Conservation (phyloP, 2,329 filamentous ascomycete genomes). For the Tolypocladium ophioglossoides region DNA sequence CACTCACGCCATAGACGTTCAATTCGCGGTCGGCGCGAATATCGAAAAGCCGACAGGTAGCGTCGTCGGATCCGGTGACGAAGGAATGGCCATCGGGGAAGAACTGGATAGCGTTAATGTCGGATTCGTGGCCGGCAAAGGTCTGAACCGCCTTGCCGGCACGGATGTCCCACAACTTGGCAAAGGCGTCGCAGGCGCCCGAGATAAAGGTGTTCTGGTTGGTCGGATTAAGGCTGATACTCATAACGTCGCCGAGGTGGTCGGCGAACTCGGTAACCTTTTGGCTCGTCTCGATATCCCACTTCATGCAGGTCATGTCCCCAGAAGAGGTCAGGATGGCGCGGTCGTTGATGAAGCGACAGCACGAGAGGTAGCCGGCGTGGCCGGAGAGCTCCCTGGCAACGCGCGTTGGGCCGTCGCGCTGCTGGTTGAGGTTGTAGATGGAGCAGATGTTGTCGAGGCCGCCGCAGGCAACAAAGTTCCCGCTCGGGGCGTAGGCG, state of each 20-base stretch:
- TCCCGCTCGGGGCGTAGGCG: constrained; percentile 95
- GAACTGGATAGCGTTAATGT: constrained; percentile 99
- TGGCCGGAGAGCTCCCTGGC: constrained; percentile 93
- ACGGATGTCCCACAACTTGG: constrained; percentile 97
- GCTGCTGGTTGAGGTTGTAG: constrained; percentile 90
- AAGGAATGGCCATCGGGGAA: constrained; percentile 99
- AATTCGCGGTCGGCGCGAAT: constrained; percentile 84
- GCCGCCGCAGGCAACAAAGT: constrained; percentile 97
- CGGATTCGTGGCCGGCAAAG: constrained; percentile 94
- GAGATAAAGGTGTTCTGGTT: constrained; percentile 99
- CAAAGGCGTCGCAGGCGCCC: constrained; percentile 97
- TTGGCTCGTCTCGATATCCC: constrained; percentile 96
- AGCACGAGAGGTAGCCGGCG: constrained; percentile 95
- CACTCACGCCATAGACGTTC: constrained; percentile 56
- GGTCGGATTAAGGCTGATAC: constrained; percentile 97
- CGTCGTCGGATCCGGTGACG: constrained; percentile 94
- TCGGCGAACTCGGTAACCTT: constrained; percentile 98
- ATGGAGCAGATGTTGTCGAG: constrained; percentile 99
- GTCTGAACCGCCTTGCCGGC: constrained; percentile 98
- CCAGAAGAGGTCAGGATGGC: constrained; percentile 96
- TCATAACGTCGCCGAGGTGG: constrained; percentile 98
- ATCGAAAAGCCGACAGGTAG: constrained; percentile 93
- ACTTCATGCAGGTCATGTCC: constrained; percentile 99
- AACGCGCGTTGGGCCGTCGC: constrained; percentile 94
- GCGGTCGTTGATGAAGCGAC: constrained; percentile 96